A percentile compares a stretch with the other conserved stretches of the same genome.
Evolutionary conservation across 306 rosid genomes (phyloP).

Genomic region (Spatholobus suberectus): DNA sequence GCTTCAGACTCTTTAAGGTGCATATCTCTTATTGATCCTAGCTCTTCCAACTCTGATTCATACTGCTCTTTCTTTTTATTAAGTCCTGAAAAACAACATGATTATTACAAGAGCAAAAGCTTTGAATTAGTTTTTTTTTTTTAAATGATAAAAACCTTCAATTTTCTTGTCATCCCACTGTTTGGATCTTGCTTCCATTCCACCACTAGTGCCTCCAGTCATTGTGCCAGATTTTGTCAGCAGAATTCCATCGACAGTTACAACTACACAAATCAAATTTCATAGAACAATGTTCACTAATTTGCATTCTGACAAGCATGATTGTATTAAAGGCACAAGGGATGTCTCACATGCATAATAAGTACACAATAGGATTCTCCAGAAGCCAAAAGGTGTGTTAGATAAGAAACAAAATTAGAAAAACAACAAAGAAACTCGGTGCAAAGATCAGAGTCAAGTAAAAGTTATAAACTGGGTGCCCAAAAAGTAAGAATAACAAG

Average conservation of each 20-base stretch:
- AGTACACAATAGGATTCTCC: constrained; percentile 7
- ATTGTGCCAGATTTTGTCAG: constrained; percentile 97
- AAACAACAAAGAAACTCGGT: neutral
- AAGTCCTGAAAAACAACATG: constrained; percentile 55
- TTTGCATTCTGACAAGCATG: constrained; percentile 17
- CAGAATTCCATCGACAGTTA: constrained; percentile 94
- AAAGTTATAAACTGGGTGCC: constrained; percentile 2
- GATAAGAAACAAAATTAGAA: neutral
- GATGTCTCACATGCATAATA: constrained; percentile 1
- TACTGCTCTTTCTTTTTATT: constrained; percentile 82
- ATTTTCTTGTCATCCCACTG: constrained; percentile 98
- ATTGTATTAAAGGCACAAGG: constrained; percentile 22
- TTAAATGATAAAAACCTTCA: constrained; percentile 64
- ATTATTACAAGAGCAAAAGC: constrained; percentile 41
- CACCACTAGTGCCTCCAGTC: constrained; percentile 99
- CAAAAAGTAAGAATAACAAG: constrained; percentile 24
- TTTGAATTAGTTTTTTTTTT: neutral
- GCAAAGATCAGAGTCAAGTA: neutral
- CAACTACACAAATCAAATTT: constrained; percentile 70
- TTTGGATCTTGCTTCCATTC: constrained; percentile 99
- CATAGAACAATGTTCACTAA: constrained; percentile 29
- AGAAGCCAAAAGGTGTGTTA: constrained; percentile 18
- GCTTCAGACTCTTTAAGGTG: constrained; percentile 95
- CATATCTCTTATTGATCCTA: constrained; percentile 98
- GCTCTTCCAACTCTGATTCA: constrained; percentile 85